Evolutionary conservation across 2,329 filamentous ascomycete species (phyloP).

Genomic region (Talaromyces amestolkiae): DNA sequence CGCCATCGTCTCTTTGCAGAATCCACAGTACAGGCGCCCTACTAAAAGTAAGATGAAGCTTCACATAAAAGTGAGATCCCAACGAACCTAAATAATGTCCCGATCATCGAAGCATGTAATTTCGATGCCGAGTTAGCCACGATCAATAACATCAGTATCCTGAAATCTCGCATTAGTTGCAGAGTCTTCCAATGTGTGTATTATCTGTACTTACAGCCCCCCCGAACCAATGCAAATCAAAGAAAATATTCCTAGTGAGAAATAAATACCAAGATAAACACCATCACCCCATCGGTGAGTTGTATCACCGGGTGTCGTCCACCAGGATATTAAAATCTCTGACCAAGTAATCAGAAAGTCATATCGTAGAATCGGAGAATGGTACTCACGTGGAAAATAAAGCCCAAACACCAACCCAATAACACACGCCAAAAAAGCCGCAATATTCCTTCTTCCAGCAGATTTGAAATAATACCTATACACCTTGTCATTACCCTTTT

Average conservation of each 20-base stretch:
- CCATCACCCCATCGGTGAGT: not conserved
- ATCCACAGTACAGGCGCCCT: slow-evolving; percentile 5
- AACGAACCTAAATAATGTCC: not conserved
- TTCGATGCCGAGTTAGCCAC: not conserved
- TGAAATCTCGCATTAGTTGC: not conserved
- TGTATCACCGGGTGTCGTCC: not conserved
- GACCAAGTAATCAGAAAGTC: not conserved
- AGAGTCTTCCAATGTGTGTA: not conserved
- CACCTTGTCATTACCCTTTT: not conserved
- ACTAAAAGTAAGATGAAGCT: not conserved
- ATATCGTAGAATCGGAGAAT: not conserved
- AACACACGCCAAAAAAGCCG: not conserved
- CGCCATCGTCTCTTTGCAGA: not conserved
- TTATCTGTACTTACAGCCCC: not conserved
- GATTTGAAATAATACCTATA: not conserved
- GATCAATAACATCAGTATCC: not conserved
- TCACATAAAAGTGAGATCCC: not conserved
- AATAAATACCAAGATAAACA: slow-evolving; percentile 1
- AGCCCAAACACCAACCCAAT: slow-evolving; percentile 1
- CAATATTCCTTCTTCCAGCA: not conserved
- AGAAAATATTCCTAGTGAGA: not conserved
- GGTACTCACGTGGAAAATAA: not conserved
- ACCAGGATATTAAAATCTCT: slow-evolving; percentile 2
- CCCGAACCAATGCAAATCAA: not conserved
- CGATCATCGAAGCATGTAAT: not conserved